Base-by-base conservation (phyloP, 176 grass and related monocot genomes). In the Eleusine indica region DNA sequence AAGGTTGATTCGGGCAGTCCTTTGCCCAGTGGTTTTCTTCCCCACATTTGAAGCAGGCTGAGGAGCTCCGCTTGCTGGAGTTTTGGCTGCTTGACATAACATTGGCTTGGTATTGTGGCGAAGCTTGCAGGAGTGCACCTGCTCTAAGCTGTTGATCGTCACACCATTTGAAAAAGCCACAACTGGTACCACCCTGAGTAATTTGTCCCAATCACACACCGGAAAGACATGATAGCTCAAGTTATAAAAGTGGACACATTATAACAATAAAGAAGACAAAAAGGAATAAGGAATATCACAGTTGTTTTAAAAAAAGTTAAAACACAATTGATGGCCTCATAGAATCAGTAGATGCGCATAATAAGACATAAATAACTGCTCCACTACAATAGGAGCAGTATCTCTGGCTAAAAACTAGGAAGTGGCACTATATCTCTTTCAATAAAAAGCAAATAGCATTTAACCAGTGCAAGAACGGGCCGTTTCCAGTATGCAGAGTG, bases 161-260 rank as follows among this genome's bases (percentile, higher is more conserved):
- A 48, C 84, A 93, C 92, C 92, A 94, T 81, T 97, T 89, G 56
- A 94, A 89, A 89, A 94, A 86, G 71, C 79, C 79, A 86, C 92
- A 93, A 43, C 77, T 89, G 83, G 83, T 81, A 85, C 66, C 90
- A 76, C 78, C 86, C 92, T 94, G 77, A 44, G 6, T 70, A 63
- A 76, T 78, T 84, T 78, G 73, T 73, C 67, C 51, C 71, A 30
- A 53, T 82, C 46, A 11, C 35, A 41, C 62, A 84, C 12, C 71
- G 76, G 41, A 73, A 60, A 84, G 44, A 49, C 44, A 86, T 72
- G 29, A 87, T 73, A 83, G 67, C 21, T 47, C 84, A 62, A 74
- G 74, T 83, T 77, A 64, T 40, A 67, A 60, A 77, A 21, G 53
- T 30, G 15, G 30, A 6, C 72, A 39, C 6, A 84, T 84, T 80